Evolutionary conservation across 306 rosid genomes (phyloP), one percentile per base, ranked within the genome.

Genomic region (Neltuma alba): DNA sequence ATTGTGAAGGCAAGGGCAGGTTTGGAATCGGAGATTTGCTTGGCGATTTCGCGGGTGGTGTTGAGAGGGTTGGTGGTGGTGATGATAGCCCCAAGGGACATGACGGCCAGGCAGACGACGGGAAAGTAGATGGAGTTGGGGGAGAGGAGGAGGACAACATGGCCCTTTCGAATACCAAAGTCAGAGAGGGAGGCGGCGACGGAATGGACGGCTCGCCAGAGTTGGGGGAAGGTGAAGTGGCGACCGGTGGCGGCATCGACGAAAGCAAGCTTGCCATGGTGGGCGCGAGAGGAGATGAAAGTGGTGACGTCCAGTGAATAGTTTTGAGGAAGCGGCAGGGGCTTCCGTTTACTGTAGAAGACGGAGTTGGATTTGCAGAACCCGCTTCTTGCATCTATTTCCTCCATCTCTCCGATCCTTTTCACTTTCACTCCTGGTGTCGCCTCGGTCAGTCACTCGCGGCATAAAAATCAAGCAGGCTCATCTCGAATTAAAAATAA

Each of bases 51-150:
- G 7, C 83, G 68, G 1, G 90, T 0, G 7, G 99, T 95, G 81
- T 95, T 95, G 81, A 92, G 93, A 5, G 99, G 99, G 71, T 92
- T 95, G 33, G 97, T 91, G 82, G 99, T 91, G 83, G 98, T 92
- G 74, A 95, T 86, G 65, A 95, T 33, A 64, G 95, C 98, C 20
- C 99, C 99, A n/a, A 92, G 86, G 81, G 96, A 91, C 92, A 95
- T 92, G 61, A 86, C 86, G 80, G 96, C 91, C 33, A 92, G 92
- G 84, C 98, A 92, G 5, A 95, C 89, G 0, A 95, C 82, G 7
- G 99, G 97, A 76, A 92, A 92, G 85, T 71, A 78, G 60, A 95
- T 90, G 50, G 98, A 89, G 81, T 92, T 92, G 0, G 97, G 99
- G 58, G 99, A 92, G 57, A 95, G 89, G 18, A 95, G 78, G 75